Conservation (phyloP, 176 grass and related monocot species). For the Lolium perenne region DNA sequence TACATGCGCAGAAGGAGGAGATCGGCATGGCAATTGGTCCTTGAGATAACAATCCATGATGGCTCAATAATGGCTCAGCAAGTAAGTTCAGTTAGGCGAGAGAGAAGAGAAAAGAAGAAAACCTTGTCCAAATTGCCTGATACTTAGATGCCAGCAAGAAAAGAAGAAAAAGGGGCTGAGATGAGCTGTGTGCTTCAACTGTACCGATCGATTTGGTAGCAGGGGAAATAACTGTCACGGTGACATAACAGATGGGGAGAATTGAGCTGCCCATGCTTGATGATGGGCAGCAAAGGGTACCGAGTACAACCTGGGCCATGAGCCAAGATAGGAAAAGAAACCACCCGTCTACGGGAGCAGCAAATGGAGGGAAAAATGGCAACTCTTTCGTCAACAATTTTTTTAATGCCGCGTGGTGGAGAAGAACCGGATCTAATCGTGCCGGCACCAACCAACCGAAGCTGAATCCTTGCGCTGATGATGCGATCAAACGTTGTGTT, state of each 20-base stretch:
- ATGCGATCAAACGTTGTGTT: too few species aligned
- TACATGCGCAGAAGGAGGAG: too few species aligned
- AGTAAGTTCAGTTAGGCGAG: background rate
- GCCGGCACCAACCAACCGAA: background rate
- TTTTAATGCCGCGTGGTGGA: conserved; percentile 3
- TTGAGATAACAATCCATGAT: conserved; percentile 36
- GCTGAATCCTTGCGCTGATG: background rate
- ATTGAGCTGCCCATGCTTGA: conserved; percentile 33
- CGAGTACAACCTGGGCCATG: conserved; percentile 35
- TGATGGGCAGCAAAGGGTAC: conserved; percentile 5
- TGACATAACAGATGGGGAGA: conserved; percentile 1
- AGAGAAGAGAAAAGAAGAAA: too few species aligned
- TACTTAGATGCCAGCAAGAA: conserved; percentile 15
- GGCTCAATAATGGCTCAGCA: conserved; percentile 21
- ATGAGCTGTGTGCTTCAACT: conserved; percentile 35
- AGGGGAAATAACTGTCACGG: conserved; percentile 13
- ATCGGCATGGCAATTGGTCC: too few species aligned
- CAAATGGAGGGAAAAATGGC: background rate
- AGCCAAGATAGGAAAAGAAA: conserved; percentile 37
- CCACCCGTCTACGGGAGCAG: background rate
- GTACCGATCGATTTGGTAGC: background rate
- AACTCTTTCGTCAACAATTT: conserved; percentile 20
- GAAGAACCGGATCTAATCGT: background rate
- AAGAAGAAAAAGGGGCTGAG: conserved; percentile 4
- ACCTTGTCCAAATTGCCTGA: background rate